phyloP scores from a whole-genome alignment of 75 land plant species.

The Pinus tabuliformis region DNA sequence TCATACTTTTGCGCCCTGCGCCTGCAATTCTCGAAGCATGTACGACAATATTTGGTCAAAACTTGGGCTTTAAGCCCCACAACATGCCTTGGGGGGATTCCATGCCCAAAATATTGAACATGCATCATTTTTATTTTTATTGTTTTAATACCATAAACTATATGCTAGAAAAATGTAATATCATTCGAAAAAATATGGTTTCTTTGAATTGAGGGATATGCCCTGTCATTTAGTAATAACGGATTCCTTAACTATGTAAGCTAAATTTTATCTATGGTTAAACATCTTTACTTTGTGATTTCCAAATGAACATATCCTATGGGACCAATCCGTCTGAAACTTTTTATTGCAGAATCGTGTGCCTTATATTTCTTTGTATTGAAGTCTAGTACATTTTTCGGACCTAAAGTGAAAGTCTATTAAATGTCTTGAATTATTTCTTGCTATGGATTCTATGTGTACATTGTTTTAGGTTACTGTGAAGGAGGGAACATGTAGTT shows the following conservation, averaged over 20 bases:
- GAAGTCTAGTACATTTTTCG: neutral
- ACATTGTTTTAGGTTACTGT: conserved; percentile 93
- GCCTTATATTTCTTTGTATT: neutral
- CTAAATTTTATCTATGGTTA: no score
- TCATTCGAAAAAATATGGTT: neutral
- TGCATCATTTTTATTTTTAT: no score
- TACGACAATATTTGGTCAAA: no score
- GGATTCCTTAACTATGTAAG: neutral
- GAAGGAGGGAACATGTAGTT: conserved; percentile 99
- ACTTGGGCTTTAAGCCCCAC: no score
- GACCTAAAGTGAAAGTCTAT: neutral
- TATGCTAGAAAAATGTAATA: neutral
- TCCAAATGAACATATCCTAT: neutral
- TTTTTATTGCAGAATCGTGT: no score
- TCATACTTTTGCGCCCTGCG: no score
- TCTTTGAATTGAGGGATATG: no score
- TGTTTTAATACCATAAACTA: no score
- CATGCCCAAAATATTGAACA: neutral
- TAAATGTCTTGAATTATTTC: neutral
- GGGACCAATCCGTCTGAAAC: no score
- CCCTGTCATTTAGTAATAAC: neutral
- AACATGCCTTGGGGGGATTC: no score
- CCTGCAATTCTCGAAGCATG: no score
- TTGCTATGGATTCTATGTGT: conserved; percentile 96
- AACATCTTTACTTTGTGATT: neutral